Base-by-base conservation (phyloP, 2,329 filamentous ascomycete species). In the Pseudocercospora vitis region DNA sequence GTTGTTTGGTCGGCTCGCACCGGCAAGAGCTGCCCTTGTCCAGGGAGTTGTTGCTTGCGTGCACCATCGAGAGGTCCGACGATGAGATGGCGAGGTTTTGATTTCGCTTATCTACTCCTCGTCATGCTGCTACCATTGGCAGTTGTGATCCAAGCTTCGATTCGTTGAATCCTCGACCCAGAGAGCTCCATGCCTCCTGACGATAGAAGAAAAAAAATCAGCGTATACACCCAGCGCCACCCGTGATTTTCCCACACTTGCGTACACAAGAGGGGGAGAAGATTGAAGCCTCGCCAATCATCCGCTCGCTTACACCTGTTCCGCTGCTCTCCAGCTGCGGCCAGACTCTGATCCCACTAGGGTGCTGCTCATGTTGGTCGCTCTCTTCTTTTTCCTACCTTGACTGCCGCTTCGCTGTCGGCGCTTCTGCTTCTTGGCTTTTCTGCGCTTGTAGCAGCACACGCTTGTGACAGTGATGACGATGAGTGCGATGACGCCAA, bases 181-280 rank as follows among this genome's bases (percentile, higher is more conserved):
- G 42, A 45, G 26, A 45, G 42, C 42, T 45, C 42, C 24, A 45
- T 28, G 42, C 42, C 42, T 29, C 42, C 42, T 45, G 42, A 45
- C 14, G 42, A 31, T 5, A 16, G n/a, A 40, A 14, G 14, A 35
- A 5, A 35, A 35, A 42, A 42, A 5, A 45, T 45, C 42, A 45
- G 42, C 42, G 24, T 29, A 11, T n/a, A 45, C n/a, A 31, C 23
- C 40, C 40, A 45, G 29, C 40, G 40, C 40, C 40, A 21, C 8
- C 6, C 23, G 16, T n/a, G 11, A 26, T 16, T 26, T n/a, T 19
- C 23, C 21, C 24, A n/a, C 42, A n/a, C 26, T 45, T 29, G 19
- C n/a, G 29, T 31, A 45, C 24, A 31, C 32, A 16, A 35, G 11
- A 16, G 32, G 29, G 1, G 21, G n/a, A 11, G 21, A 45, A 19